These are phyloP conservation scores for Citrus maxima DNA, from an alignment of 345 rosid species.

Conservation along the genomic window DNA sequence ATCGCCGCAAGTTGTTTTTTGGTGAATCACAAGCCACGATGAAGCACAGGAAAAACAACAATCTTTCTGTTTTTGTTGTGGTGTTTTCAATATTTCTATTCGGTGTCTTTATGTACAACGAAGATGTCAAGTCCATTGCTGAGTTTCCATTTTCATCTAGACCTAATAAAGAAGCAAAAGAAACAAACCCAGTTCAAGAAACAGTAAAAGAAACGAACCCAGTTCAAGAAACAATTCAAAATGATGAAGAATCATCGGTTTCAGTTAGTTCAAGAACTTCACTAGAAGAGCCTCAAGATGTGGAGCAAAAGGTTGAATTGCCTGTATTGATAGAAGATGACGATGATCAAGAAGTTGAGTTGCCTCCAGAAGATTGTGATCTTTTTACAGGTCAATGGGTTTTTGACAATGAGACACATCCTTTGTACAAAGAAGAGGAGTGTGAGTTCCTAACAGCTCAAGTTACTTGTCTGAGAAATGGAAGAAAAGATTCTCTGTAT, in stretches of 20 bases:
- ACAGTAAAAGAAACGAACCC: slow-evolving; percentile 17
- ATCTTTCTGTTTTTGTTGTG: slow-evolving; percentile 63
- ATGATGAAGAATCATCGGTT: slow-evolving; percentile 8
- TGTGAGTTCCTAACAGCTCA: slow-evolving; percentile 83
- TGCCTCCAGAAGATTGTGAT: slow-evolving; percentile 82
- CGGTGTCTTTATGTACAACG: slow-evolving; percentile 63
- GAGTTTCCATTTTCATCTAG: slow-evolving; percentile 74
- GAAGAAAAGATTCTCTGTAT: slow-evolving; percentile 73
- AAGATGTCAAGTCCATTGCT: slow-evolving; percentile 62
- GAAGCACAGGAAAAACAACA: slow-evolving; percentile 65
- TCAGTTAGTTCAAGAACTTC: slow-evolving; percentile 34
- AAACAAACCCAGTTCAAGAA: slow-evolving; percentile 29
- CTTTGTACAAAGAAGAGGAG: slow-evolving; percentile 75
- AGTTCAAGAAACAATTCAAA: slow-evolving; percentile 40
- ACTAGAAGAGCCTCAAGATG: slow-evolving; percentile 30
- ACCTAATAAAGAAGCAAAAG: slow-evolving; percentile 24
- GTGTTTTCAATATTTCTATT: slow-evolving; percentile 56
- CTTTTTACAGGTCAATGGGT: slow-evolving; percentile 88
- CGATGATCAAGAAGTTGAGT: slow-evolving; percentile 53
- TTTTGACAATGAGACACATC: slow-evolving; percentile 55
- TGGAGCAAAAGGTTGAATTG: slow-evolving; percentile 28
- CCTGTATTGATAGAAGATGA: slow-evolving; percentile 25
- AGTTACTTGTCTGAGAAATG: slow-evolving; percentile 88
- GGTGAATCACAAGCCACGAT: slow-evolving; percentile 54
- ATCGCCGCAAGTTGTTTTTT: slow-evolving; percentile 36